These are phyloP conservation scores for Chaetomium olivaceum DNA, from an alignment of 2,329 filamentous ascomycete species.

Conservation along the genomic window DNA sequence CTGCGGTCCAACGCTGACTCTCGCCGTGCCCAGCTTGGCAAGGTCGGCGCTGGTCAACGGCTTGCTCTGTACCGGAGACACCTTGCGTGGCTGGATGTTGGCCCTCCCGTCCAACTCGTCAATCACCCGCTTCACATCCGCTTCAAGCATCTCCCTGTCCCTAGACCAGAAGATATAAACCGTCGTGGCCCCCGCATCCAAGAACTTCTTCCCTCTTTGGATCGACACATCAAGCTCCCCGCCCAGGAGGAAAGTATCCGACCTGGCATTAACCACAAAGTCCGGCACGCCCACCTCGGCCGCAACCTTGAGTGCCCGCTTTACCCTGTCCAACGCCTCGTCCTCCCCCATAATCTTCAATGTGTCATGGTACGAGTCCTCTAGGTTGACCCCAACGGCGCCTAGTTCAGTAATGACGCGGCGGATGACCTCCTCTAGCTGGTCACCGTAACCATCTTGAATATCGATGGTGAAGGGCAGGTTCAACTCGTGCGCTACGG, in stretches of 20 bases:
- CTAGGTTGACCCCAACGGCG: conserved; percentile 54
- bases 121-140: conserved; percentile 44
- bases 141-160: conserved; percentile 36
- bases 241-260: conserved; percentile 44
- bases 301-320: conserved; percentile 40
- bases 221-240: conserved; percentile 41
- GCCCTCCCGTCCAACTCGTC: conserved; percentile 45
- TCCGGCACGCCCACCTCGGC: conserved; percentile 46
- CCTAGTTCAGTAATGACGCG: conserved; percentile 44
- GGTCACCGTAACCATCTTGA: conserved; percentile 52
- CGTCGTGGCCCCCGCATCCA: conserved; percentile 52
- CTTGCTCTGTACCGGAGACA: conserved; percentile 35
- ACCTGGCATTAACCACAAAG: conserved; percentile 53
- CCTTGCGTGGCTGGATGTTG: conserved; percentile 34
- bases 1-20: conserved; percentile 48
- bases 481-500: conserved; percentile 33
- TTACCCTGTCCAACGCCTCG: conserved; percentile 46
- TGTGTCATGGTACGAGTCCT: conserved; percentile 47
- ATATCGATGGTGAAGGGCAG: conserved; percentile 53
- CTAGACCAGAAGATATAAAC: conserved; percentile 54
- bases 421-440: conserved; percentile 43
- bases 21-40: conserved; percentile 45
- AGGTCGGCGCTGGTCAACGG: conserved; percentile 38
- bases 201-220: conserved; percentile 48
- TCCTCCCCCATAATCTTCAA: conserved; percentile 41